Conservation (phyloP, 441 rosid species). For the Croton setiger region DNA sequence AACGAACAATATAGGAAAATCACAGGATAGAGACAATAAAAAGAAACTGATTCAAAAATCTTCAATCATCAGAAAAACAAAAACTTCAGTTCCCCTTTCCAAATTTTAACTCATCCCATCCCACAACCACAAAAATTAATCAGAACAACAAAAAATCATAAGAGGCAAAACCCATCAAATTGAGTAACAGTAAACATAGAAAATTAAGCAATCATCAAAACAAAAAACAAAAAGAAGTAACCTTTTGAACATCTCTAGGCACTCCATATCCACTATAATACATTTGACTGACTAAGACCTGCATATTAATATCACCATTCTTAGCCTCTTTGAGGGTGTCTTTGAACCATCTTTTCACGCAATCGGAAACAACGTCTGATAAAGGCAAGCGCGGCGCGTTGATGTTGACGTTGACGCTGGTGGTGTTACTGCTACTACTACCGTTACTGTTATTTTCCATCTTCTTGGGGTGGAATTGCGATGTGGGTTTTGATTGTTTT, state of each 20-base stretch:
- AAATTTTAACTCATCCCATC: neutral
- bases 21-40: too few relatives aligned
- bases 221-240: conserved; percentile 4
- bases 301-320: conserved; percentile 84
- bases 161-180: neutral
- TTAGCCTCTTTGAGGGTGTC: conserved; percentile 93
- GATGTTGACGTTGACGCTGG: conserved; percentile 20
- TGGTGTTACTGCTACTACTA: conserved; percentile 3
- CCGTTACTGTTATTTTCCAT: conserved; percentile 44
- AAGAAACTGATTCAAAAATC: neutral
- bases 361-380: conserved; percentile 75
- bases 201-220: neutral
- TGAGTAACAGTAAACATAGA: too few relatives aligned
- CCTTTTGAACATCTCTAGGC: conserved; percentile 61
- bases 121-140: neutral
- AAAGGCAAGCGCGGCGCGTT: conserved; percentile 49
- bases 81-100: too few relatives aligned
- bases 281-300: conserved; percentile 86
- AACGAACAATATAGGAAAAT: conserved; percentile 1
- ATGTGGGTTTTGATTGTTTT: conserved; percentile 36
- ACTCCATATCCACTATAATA: conserved; percentile 84
- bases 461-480: conserved; percentile 20
- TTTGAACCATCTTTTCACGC: conserved; percentile 88
- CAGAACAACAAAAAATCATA: neutral
- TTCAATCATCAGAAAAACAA: neutral